A percentile compares a stretch with the other conserved stretches of the same genome.
phyloP scores from a whole-genome alignment of 2,329 filamentous ascomycete species.

The Epicoccum sorghinum region DNA sequence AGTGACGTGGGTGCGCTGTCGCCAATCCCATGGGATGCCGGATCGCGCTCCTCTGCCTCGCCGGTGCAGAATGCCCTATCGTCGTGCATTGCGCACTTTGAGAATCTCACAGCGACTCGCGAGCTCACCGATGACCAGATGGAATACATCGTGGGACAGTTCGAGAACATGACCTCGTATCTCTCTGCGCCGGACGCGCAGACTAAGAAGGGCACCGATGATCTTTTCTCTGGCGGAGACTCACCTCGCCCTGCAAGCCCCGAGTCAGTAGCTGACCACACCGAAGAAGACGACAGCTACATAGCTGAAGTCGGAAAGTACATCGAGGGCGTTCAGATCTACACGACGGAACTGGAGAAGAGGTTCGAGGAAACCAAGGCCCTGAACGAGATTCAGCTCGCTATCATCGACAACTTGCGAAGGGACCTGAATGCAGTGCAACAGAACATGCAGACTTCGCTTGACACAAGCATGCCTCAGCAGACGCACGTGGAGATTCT shows the following conservation, averaged over 20 bases:
- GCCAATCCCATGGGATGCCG: slow-evolving; percentile 35
- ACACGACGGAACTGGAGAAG: slow-evolving; percentile 34
- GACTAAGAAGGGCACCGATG: slow-evolving; percentile 25
- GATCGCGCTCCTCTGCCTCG: slow-evolving; percentile 26
- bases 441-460: slow-evolving; percentile 20
- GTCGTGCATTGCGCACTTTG: slow-evolving; percentile 40
- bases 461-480: not conserved
- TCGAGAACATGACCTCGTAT: slow-evolving; percentile 40
- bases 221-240: slow-evolving; percentile 24
- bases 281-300: slow-evolving; percentile 26
- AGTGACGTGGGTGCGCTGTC: slow-evolving; percentile 22
- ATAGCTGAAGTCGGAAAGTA: slow-evolving; percentile 34
- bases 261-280: not conserved
- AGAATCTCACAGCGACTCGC: slow-evolving; percentile 37
- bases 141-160: slow-evolving; percentile 41
- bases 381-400: slow-evolving; percentile 40
- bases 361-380: slow-evolving; percentile 43
- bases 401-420: slow-evolving; percentile 39
- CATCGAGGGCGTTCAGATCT: slow-evolving; percentile 34
- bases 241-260: slow-evolving; percentile 9
- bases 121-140: slow-evolving; percentile 43
- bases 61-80: slow-evolving; percentile 41
- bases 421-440: slow-evolving; percentile 27
- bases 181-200: slow-evolving; percentile 38
- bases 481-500: not conserved